Evolutionary conservation across 371 early-diverging fungal species (phyloP), one percentile per base, ranked within the genome.

Genomic region (Mortierella sp.): DNA sequence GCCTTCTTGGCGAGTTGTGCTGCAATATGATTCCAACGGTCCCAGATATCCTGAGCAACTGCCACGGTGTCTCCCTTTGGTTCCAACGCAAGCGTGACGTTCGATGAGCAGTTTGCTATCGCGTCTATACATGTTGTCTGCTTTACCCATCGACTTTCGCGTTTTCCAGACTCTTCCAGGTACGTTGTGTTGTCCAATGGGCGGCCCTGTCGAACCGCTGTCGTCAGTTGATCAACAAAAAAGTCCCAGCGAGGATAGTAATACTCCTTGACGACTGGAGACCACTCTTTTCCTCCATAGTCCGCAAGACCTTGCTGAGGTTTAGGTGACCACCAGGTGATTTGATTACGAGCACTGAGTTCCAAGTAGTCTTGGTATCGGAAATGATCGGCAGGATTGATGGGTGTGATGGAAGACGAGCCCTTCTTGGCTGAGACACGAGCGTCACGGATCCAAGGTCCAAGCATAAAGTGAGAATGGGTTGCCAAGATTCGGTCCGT

Each of bases 301-400:
- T 76, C 59, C 0, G 62, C 54, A 24, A 76, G 55, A 0, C 13
- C 24, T 1, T 21, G 13, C 25, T 76, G 77, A 2, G 69, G 69
- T 0, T n/a, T n/a, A 0, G 77, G 77, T 0, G 57, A 68, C 77
- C 77, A 76, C 77, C 77, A 76, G 2, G 77, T 76, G 48, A 76
- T 41, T 29, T 68, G 69, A 34, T 57, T 64, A 0, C 77, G 64
- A 2, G 77, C 69, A 43, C 31, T 57, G 62, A 48, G 54, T 37
- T 76, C 77, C 39, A 76, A 24, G 21, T 76, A 76, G 21, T 76
- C 65, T 14, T 37, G 43, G 21, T 76, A 76, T 2, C 9, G 22
- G 22, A 51, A 28, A 7, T 63, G 55, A 16, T 40, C 57, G 4
- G 53, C 7, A 2, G 22, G 31, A 16, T n/a, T 49, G 4, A 39